Evolutionary conservation across 2,329 filamentous ascomycete genomes (phyloP), one percentile per base, ranked within the genome.

Genomic region (Trichoderma sp.): DNA sequence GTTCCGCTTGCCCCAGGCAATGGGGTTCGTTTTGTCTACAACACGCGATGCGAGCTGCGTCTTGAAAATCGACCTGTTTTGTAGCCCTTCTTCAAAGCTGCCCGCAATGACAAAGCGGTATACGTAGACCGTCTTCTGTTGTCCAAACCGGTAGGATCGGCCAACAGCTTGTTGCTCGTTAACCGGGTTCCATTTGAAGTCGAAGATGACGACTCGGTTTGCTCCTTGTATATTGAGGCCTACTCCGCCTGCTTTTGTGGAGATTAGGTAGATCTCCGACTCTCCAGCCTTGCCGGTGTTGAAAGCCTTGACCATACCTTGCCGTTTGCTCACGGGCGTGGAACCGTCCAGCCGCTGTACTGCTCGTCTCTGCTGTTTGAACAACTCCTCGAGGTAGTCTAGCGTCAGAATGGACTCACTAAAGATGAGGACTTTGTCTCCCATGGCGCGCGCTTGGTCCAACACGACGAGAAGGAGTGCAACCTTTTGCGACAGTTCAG

Each of bases 81-180:
- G 88, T 58, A 96, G 81, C 11, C 85, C 84, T 51, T 90, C 87
- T 77, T 97, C 94, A 73, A 91, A 94, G 0, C 93, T 96, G 1
- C 93, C 94, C 2, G 89, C 92, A 13, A 89, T 83, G 30, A 94
- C 82, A 71, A 97, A 89, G 21, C 91, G 90, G 79, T 97, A 97
- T 1, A 97, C 93, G 75, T 87, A 94, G 1, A 97, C 94, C 0
- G 86, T 84, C 74, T 94, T 96, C 46, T 81, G 82, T 78, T 97
- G 94, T 0, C 94, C 93, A 39, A 97, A 86, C 1, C 94, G 91
- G 78, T 96, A 97, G 0, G 92, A 91, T 65, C 94, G 87, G 2
- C 93, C 94, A 61, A 97, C 88, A 1, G 94, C 94, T 79, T 97
- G 94, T 74, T 94, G 90, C 77, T 97, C 94, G 76, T 90, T 85